Base-by-base conservation (phyloP, 202 grass and related monocot species). In the Zizania palustris region DNA sequence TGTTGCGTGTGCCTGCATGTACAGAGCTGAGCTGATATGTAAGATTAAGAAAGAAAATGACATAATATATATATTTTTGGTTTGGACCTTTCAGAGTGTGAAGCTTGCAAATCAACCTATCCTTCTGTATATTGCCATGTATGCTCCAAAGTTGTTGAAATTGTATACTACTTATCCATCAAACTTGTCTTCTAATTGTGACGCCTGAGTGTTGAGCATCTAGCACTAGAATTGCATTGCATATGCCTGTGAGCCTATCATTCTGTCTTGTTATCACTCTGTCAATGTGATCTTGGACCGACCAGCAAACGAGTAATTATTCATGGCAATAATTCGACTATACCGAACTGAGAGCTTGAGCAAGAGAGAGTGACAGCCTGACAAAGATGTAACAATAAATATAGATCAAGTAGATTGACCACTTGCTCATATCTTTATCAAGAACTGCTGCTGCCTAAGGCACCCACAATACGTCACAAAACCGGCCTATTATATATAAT, bases 51-150 rank as follows among this genome's bases (percentile, higher is more conserved):
- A 71, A 82, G 45, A 41, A 73, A 67, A 45, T 11, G 18, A 1
- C 28, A 28, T 28, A 28, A 28, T 28, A 28, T 28, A 28, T 28
- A 28, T 28, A n/a, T 10, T 77, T 61, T 61, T 45, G n/a, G 67
- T 46, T 74, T 79, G 54, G 54, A 22, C 44, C 5, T 77, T 54
- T 73, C 61, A 40, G 10, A 69, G n/a, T 28, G 59, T 70, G 62
- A 83, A 74, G 75, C 69, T 74, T 83, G 39, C 84, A 86, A 87
- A 78, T 22, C 60, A 76, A 44, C 50, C 15, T 60, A 34, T 56
- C 48, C 66, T 65, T 48, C 18, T 65, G 48, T 42, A 40, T 49
- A 13, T 64, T 60, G 5, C 28, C 71, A 81, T 18, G 45, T 69
- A 11, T 81, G 58, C 16, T 73, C 6, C 63, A 19, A 60, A 58